phyloP scores from a whole-genome alignment of 805 yeast species.

The Kodamaea fukazawae region DNA sequence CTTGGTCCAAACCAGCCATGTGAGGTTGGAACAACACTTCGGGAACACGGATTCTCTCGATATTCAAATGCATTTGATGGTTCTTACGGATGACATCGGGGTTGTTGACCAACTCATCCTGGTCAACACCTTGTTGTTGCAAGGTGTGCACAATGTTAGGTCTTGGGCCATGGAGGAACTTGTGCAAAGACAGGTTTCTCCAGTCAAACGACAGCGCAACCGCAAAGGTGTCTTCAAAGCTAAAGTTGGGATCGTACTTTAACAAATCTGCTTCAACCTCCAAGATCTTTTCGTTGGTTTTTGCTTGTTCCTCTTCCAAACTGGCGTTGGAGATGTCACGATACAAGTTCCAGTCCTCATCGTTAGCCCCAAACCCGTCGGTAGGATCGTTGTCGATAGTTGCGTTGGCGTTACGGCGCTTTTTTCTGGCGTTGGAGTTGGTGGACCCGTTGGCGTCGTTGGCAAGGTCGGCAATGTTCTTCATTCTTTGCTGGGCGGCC shows the following conservation, averaged over 20 bases:
- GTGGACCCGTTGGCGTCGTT: constrained; percentile 55
- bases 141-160: constrained; percentile 62
- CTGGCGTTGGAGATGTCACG: constrained; percentile 74
- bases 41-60: constrained; percentile 89
- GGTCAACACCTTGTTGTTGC: constrained; percentile 41
- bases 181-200: constrained; percentile 74
- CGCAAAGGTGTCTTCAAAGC: constrained; percentile 80
- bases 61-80: constrained; percentile 86
- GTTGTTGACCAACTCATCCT: constrained; percentile 42
- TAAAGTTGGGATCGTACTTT: constrained; percentile 81
- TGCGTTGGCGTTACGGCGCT: constrained; percentile 47
- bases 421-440: constrained; percentile 48
- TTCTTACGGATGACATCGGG: constrained; percentile 77
- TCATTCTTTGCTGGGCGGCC: constrained; percentile 92
- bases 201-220: constrained; percentile 72
- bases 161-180: constrained; percentile 86
- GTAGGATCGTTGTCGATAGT: constrained; percentile 87
- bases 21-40: constrained; percentile 90
- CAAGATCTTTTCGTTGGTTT: constrained; percentile 57
- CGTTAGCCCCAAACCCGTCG: constrained; percentile 93
- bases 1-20: constrained; percentile 93
- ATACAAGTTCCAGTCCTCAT: constrained; percentile 92
- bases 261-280: constrained; percentile 72
- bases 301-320: constrained; percentile 79
- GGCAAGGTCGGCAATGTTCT: constrained; percentile 82